These are phyloP conservation scores for Dicorynia guianensis DNA, from an alignment of 306 rosid species.

Conservation along the genomic window DNA sequence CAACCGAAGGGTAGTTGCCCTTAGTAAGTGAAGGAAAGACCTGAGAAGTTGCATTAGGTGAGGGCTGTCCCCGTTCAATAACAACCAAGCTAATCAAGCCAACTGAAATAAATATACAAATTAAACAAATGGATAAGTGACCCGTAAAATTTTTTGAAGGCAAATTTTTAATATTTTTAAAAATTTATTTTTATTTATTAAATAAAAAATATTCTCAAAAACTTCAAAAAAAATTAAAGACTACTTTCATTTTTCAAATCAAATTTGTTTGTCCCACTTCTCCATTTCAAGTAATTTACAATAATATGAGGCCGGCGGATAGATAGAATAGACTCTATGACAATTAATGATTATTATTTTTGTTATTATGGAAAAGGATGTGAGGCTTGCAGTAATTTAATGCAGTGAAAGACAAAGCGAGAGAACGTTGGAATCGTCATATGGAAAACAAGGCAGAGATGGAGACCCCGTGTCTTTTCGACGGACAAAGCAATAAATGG, in stretches of 20 bases:
- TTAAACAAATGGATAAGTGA: neutral
- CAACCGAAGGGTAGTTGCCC: slow-evolving; percentile 14
- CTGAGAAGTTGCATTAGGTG: slow-evolving; percentile 10
- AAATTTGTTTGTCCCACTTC: neutral
- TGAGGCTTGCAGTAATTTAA: neutral
- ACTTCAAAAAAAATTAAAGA: no score
- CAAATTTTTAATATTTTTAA: no score
- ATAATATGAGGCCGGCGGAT: neutral
- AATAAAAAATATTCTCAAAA: no score
- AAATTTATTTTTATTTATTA: no score
- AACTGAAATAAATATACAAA: neutral
- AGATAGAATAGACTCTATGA: neutral
- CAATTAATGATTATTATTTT: neutral
- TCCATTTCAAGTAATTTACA: neutral
- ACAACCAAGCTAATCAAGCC: slow-evolving; percentile 9
- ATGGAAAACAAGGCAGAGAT: slow-evolving; percentile 23
- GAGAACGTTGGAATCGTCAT: slow-evolving; percentile 49
- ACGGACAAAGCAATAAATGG: slow-evolving; percentile 14
- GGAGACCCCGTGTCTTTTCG: slow-evolving; percentile 7
- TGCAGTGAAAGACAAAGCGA: slow-evolving; percentile 29
- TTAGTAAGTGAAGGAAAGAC: neutral
- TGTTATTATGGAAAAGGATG: slow-evolving; percentile 22
- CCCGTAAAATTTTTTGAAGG: neutral
- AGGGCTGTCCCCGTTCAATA: neutral
- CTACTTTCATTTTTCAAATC: neutral